Evolutionary conservation across 1,139 yeast species (phyloP).

Genomic region (Candida mesenterica): DNA sequence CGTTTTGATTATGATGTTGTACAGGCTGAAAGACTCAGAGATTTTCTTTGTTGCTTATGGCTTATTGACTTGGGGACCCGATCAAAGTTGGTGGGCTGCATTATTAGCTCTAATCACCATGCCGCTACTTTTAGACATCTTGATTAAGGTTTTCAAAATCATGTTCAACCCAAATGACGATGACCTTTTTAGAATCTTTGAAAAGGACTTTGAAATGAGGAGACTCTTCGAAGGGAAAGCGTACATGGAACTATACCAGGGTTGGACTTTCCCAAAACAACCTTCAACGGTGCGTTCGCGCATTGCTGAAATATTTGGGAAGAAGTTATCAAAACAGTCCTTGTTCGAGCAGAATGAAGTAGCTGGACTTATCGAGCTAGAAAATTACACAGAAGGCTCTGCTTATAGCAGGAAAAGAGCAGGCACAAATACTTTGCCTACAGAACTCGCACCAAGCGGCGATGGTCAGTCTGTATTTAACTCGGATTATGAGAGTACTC

Average conservation of each 20-base stretch:
- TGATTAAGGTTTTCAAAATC: conserved; percentile 55
- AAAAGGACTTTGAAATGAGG: conserved; percentile 66
- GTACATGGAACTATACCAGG: conserved; percentile 67
- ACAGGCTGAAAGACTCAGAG: conserved; percentile 53
- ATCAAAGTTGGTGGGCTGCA: conserved; percentile 83
- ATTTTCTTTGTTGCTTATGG: conserved; percentile 77
- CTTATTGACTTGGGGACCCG: conserved; percentile 71
- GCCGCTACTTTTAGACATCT: conserved; percentile 65
- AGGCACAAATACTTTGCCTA: conserved; percentile 43
- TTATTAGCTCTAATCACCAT: conserved; percentile 54
- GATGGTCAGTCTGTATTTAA: conserved; percentile 38
- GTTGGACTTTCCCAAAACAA: conserved; percentile 70
- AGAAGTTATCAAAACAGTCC: conserved; percentile 1
- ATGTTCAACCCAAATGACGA: conserved; percentile 69
- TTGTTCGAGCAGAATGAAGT: not conserved
- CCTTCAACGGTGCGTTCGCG: conserved; percentile 26
- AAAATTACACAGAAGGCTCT: conserved; percentile 20
- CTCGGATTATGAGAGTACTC: conserved; percentile 8
- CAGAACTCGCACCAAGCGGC: conserved; percentile 53
- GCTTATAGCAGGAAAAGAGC: conserved; percentile 48
- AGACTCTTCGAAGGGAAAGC: conserved; percentile 72
- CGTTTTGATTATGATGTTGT: conserved; percentile 67
- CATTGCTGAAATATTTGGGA: conserved; percentile 13
- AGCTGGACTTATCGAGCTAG: conserved; percentile 1
- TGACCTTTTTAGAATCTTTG: conserved; percentile 74